phyloP scores from a whole-genome alignment of 148 eudicot genomes.

The Rhododendron ferrugineum region DNA sequence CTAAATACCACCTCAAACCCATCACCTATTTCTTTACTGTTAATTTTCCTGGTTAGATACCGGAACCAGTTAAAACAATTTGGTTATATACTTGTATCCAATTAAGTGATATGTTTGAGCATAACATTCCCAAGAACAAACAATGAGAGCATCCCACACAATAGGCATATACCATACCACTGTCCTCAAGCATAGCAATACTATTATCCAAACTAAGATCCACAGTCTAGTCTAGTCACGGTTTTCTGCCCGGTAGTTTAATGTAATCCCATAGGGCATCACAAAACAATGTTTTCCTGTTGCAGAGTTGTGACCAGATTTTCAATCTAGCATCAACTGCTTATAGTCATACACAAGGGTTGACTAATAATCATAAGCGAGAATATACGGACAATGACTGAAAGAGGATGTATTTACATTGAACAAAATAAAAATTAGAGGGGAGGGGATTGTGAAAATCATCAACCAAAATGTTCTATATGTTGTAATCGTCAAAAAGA shows the following conservation, averaged over 20 bases:
- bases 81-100: not conserved
- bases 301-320: not conserved
- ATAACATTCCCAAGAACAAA: not conserved
- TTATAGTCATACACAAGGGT: not conserved
- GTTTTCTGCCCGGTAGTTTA: not conserved
- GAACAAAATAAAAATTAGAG: not conserved
- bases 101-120: not conserved
- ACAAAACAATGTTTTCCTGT: not conserved
- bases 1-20: not conserved
- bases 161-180: not conserved
- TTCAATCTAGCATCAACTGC: slow-evolving; percentile 6
- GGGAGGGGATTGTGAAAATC: not conserved
- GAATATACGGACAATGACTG: not conserved
- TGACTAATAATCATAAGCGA: not conserved
- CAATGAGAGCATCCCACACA: not conserved
- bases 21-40: not conserved
- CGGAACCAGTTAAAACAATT: not conserved
- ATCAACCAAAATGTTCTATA: not conserved
- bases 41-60: not conserved
- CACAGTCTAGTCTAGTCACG: not conserved
- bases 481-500: not conserved
- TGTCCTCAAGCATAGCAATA: not conserved
- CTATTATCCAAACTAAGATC: not conserved
- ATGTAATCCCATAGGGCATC: not conserved
- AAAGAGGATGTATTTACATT: not conserved